Conservation (phyloP, 1,284 basidiomycete genomes). For the Ceratobasidium sp. region DNA sequence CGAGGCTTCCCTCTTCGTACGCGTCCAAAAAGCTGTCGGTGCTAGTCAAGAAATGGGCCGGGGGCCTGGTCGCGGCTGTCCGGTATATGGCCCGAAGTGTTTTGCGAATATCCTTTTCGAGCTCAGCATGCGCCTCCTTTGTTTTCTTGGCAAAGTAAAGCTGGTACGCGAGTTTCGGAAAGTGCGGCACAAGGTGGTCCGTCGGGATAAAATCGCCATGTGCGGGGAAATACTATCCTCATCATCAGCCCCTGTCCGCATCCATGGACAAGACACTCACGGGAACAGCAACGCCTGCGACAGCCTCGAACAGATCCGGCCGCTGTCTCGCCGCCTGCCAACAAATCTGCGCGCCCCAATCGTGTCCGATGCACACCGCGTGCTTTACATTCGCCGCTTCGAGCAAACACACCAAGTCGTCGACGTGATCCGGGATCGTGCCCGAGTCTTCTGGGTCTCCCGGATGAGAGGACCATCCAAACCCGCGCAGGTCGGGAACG, state of each 20-base stretch:
- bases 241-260: conserved; percentile 9
- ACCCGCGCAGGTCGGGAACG: conserved; percentile 71
- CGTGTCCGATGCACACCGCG: conserved; percentile 73
- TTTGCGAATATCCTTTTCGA: conserved; percentile 65
- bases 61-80: conserved; percentile 64
- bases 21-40: conserved; percentile 62
- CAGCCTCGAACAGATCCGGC: conserved; percentile 68
- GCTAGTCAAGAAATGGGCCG: conserved; percentile 64
- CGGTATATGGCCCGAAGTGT: conserved; percentile 66
- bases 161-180: conserved; percentile 67
- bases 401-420: conserved; percentile 70
- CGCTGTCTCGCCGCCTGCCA: conserved; percentile 72
- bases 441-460: conserved; percentile 69
- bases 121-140: conserved; percentile 61
- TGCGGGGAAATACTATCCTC: conserved; percentile 62
- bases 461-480: conserved; percentile 72
- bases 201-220: conserved; percentile 62
- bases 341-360: conserved; percentile 73
- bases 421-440: conserved; percentile 65
- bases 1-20: conserved; percentile 56
- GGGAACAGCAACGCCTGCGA: conserved; percentile 69
- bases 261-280: conserved; percentile 56
- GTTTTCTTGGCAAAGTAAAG: conserved; percentile 62
- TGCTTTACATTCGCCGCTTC: conserved; percentile 61
- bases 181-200: conserved; percentile 56